phyloP scores from a whole-genome alignment of 2,329 filamentous ascomycete species.

The Colletotrichum costaricense region DNA sequence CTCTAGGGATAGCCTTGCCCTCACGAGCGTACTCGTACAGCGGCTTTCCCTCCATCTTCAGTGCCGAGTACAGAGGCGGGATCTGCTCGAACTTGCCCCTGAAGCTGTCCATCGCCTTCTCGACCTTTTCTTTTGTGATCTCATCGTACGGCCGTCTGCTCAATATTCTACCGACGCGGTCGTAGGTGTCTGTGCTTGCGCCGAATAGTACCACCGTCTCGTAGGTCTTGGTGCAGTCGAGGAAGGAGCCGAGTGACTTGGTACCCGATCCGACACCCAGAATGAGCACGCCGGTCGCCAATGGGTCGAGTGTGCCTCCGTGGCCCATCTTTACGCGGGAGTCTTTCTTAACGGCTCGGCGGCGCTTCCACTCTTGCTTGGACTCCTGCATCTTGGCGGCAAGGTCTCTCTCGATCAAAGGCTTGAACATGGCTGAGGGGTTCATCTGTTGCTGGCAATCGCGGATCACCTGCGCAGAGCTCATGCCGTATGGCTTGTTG shows the following conservation, averaged over 20 bases:
- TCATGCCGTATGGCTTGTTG: slow-evolving; percentile 89
- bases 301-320: slow-evolving; percentile 92
- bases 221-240: slow-evolving; percentile 93
- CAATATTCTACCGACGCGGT: slow-evolving; percentile 85
- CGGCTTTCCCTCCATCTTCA: slow-evolving; percentile 93
- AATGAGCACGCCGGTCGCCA: slow-evolving; percentile 93
- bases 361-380: slow-evolving; percentile 69
- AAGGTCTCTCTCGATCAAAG: slow-evolving; percentile 76
- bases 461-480: slow-evolving; percentile 91
- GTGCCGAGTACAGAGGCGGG: slow-evolving; percentile 91
- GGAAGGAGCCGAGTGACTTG: slow-evolving; percentile 81
- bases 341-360: slow-evolving; percentile 66
- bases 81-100: slow-evolving; percentile 88
- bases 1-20: slow-evolving; percentile 85
- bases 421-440: slow-evolving; percentile 80
- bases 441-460: slow-evolving; percentile 89
- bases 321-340: slow-evolving; percentile 93
- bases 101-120: slow-evolving; percentile 80
- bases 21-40: slow-evolving; percentile 96
- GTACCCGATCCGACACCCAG: slow-evolving; percentile 89
- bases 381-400: slow-evolving; percentile 66
- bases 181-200: slow-evolving; percentile 92
- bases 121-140: slow-evolving; percentile 81
- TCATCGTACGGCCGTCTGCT: slow-evolving; percentile 81
- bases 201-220: slow-evolving; percentile 92